Evolutionary conservation across 1,139 yeast species (phyloP), one percentile per base, ranked within the genome.

Genomic region (Suhomyces anneliseae): DNA sequence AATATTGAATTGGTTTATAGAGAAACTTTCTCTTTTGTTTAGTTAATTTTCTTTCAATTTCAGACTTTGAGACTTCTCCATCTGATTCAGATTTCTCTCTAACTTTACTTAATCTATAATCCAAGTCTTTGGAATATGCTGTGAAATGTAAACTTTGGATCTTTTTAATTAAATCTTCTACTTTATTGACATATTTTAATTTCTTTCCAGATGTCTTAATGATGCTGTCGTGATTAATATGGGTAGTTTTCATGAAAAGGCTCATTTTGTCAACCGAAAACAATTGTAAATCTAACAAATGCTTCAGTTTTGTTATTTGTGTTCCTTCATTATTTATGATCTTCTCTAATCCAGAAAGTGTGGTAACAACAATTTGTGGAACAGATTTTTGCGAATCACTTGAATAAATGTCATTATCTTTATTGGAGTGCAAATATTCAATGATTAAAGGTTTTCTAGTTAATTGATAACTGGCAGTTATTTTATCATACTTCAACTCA

Each of bases 1-100:
- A 63, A 47, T 49, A 64, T 43, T 68, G 72, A 10, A 66, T 56
- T n/a, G 69, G 68, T 38, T 64, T 65, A 44, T 62, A 65, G 6
- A 64, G 49, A 10, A 54, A 47, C 37, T 54, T 59, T 34, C 67
- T 55, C 39, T 52, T 58, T n/a, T 52, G 52, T 35, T 61, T 60
- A 19, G 49, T 43, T 7, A 61, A 36, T 34, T 50, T 52, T 35
- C 47, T 55, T 19, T 60, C 48, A 24, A 60, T 48, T 8, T 47
- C 47, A 7, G 36, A 11, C 4, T 24, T 35, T 11, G 26, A 10
- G 2, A 7, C 2, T 4, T n/a, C 10, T 7, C 10, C 6, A 8
- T 33, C 37, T 12, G 39, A 32, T 7, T 42, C 27, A 37, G 32
- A 37, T 7, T 33, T 44, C 32, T 42, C 34, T 38, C 51, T 47